These are phyloP conservation scores for Penicillium roqueforti DNA, from an alignment of 495 filamentous ascomycete species.

Conservation along the genomic window DNA sequence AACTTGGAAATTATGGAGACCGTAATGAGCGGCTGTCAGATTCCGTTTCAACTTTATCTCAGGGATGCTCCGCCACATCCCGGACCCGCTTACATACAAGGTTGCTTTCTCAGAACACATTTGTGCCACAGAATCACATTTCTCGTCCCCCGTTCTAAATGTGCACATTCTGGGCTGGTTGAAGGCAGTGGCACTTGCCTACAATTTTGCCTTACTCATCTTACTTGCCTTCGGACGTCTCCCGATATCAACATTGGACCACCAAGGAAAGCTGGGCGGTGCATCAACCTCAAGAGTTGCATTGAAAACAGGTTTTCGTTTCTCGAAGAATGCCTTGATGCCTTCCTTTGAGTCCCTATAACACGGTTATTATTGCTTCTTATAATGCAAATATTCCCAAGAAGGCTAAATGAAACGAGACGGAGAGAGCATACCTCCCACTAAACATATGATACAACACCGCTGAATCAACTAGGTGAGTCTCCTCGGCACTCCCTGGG, in stretches of 20 bases:
- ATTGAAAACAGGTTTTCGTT: conserved; percentile 49
- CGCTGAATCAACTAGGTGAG: conserved; percentile 52
- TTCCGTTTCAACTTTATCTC: background rate
- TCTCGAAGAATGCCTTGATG: conserved; percentile 44
- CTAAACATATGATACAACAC: conserved; percentile 51
- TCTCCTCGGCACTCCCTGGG: conserved; percentile 46
- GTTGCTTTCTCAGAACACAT: background rate
- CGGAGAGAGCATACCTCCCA: conserved; percentile 14
- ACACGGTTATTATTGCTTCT: background rate
- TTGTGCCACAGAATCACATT: background rate
- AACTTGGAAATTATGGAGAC: background rate
- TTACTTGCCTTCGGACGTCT: background rate
- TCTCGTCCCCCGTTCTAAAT: background rate
- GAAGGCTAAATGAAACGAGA: background rate
- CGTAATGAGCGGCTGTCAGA: background rate
- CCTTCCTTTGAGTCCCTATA: conserved; percentile 8
- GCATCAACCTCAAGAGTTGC: conserved; percentile 30
- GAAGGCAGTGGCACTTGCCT: background rate
- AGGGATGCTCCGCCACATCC: background rate
- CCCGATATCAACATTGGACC: conserved; percentile 18
- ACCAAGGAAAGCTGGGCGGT: conserved; percentile 31
- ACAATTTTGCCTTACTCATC: conserved; percentile 3
- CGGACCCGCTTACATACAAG: too few relatives aligned
- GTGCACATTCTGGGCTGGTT: background rate
- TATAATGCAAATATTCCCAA: background rate